Percentiles rank a stretch among this genome's conserved stretches.
These are phyloP conservation scores for Candida namnaoensis DNA, from an alignment of 805 yeast species.

Conservation along the genomic window DNA sequence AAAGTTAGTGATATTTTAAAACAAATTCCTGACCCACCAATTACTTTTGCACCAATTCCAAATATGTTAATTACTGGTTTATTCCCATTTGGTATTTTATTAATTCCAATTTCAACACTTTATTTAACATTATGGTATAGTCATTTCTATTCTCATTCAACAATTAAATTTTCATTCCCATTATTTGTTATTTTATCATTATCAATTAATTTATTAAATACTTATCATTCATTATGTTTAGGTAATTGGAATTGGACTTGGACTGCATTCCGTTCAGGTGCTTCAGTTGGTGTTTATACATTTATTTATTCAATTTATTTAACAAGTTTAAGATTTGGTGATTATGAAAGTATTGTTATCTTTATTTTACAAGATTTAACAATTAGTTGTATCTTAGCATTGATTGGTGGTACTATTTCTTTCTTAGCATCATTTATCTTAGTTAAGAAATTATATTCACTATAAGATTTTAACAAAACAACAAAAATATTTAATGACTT, in stretches of 20 bases:
- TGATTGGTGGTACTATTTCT: slow-evolving; percentile 15
- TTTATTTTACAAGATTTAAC: slow-evolving; percentile 15
- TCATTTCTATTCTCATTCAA: slow-evolving; percentile 12
- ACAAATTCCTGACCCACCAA: slow-evolving; percentile 14
- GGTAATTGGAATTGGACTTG: slow-evolving; percentile 24
- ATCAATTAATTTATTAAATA: slow-evolving; percentile 12
- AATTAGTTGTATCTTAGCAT: slow-evolving; percentile 14
- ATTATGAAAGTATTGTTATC: slow-evolving; percentile 12
- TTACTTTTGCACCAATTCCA: slow-evolving; percentile 16
- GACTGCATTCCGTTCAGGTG: slow-evolving; percentile 17
- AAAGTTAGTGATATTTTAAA: slow-evolving; percentile 12
- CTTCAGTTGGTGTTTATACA: slow-evolving; percentile 15
- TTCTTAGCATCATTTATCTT: slow-evolving; percentile 10
- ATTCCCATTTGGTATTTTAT: slow-evolving; percentile 19
- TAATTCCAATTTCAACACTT: slow-evolving; percentile 17
- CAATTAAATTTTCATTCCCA: slow-evolving; percentile 10
- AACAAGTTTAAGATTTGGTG: slow-evolving; percentile 19
- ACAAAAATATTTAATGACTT: too few species aligned
- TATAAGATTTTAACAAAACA: too few species aligned
- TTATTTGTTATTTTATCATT: slow-evolving; percentile 9
- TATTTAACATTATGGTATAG: slow-evolving; percentile 19
- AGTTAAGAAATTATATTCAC: slow-evolving; percentile 11
- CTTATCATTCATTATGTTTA: slow-evolving; percentile 13
- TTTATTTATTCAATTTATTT: slow-evolving; percentile 17
- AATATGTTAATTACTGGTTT: slow-evolving; percentile 19